These are phyloP conservation scores for Hippophae tibetana DNA, from an alignment of 306 rosid genomes.

Conservation along the genomic window DNA sequence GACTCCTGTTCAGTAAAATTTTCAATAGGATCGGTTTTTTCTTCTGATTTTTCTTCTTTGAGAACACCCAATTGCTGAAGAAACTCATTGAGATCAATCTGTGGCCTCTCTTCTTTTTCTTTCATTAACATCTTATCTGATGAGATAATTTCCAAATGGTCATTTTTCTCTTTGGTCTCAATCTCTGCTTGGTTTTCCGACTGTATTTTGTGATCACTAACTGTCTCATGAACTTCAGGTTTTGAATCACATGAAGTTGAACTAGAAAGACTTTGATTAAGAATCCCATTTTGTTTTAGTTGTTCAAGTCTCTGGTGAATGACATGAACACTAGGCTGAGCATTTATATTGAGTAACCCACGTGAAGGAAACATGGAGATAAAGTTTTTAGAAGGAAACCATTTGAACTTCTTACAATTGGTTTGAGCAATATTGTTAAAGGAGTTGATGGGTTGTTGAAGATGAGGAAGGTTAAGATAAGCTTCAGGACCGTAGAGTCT, in stretches of 20 bases:
- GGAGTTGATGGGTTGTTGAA: constrained; percentile 27
- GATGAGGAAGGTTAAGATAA: constrained; percentile 87
- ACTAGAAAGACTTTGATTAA: constrained; percentile 26
- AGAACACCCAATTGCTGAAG: constrained; percentile 83
- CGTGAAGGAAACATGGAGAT: constrained; percentile 78
- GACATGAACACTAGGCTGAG: constrained; percentile 92
- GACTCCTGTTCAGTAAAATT: constrained; percentile 39
- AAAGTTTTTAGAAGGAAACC: constrained; percentile 87
- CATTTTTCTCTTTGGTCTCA: constrained; percentile 5
- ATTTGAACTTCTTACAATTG: constrained; percentile 58
- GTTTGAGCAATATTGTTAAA: constrained; percentile 11
- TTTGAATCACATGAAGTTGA: constrained; percentile 41
- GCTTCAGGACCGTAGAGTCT: constrained; percentile 91
- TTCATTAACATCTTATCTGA: constrained; percentile 21
- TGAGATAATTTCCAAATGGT: constrained; percentile 20
- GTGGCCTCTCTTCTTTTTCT: constrained; percentile 68
- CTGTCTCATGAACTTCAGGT: constrained; percentile 18
- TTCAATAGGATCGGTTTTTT: constrained; percentile 26
- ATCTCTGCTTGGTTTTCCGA: constrained; percentile 12
- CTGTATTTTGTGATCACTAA: constrained; percentile 11
- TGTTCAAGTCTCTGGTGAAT: constrained; percentile 86
- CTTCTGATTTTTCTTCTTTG: constrained; percentile 38
- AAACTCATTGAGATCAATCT: constrained; percentile 93
- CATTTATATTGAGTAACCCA: constrained; percentile 71
- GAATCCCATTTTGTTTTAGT: constrained; percentile 48